Evolutionary conservation across 2,329 filamentous ascomycete genomes (phyloP).

Genomic region (Penicillium freii): DNA sequence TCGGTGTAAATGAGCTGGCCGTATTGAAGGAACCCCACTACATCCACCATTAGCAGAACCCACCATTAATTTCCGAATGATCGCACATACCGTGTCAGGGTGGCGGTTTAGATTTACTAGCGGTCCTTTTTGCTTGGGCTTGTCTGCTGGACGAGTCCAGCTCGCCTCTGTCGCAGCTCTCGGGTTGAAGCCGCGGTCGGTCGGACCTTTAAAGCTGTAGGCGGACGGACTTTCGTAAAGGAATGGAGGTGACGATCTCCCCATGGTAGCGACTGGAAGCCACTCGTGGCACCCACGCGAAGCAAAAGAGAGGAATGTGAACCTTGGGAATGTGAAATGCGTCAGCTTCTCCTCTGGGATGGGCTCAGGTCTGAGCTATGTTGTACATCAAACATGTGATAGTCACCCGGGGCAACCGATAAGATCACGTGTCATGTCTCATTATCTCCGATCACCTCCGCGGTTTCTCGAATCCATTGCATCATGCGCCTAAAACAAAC

Average conservation of each 20-base stretch:
- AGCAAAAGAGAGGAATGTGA: conserved; percentile 27
- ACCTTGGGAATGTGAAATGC: conserved; percentile 18
- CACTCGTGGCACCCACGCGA: conserved; percentile 36
- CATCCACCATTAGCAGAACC: conserved; percentile 11
- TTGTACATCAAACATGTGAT: conserved; percentile 20
- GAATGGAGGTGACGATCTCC: conserved; percentile 64
- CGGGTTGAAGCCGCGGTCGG: conserved; percentile 70
- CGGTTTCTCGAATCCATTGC: conserved; percentile 1
- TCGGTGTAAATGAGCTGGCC: conserved; percentile 56
- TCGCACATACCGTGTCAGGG: conserved; percentile 67
- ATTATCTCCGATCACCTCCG: conserved; percentile 7
- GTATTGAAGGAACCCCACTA: conserved; percentile 58
- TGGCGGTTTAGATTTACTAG: conserved; percentile 80
- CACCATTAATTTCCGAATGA: not conserved
- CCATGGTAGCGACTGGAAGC: conserved; percentile 41
- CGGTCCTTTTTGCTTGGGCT: conserved; percentile 69
- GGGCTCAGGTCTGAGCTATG: not conserved
- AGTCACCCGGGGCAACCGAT: conserved; percentile 35
- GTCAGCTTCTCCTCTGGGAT: conserved; percentile 4
- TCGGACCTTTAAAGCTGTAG: conserved; percentile 53
- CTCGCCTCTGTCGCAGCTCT: conserved; percentile 81
- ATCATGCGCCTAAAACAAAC: conserved; percentile 29
- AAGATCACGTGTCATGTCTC: conserved; percentile 16
- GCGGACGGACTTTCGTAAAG: conserved; percentile 63
- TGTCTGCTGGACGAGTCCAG: conserved; percentile 60